These are phyloP conservation scores for Tolypocladium capitatum DNA, from an alignment of 2,329 filamentous ascomycete genomes.

Conservation along the genomic window DNA sequence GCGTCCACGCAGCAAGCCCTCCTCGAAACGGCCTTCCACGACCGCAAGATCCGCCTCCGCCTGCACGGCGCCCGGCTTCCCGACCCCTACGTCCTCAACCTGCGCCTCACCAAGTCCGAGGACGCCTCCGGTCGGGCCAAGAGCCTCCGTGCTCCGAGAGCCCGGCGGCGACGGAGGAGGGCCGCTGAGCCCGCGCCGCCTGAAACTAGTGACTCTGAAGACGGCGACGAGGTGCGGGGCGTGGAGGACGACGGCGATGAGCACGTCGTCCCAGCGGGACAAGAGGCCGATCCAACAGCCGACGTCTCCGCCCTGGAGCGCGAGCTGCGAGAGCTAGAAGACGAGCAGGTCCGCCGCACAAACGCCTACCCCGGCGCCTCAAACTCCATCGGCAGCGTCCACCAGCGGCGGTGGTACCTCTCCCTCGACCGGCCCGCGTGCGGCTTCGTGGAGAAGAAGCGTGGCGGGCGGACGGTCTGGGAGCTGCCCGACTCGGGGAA, in stretches of 20 bases:
- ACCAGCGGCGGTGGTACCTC: constrained; percentile 55
- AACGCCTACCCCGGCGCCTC: constrained; percentile 55
- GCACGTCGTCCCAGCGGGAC: constrained; percentile 8
- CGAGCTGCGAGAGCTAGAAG: constrained; percentile 31
- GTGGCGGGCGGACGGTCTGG: constrained; percentile 7
- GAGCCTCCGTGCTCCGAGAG: constrained; percentile 1
- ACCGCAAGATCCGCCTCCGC: constrained; percentile 41
- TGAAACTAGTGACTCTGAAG: constrained; percentile 12
- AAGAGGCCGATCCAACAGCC: constrained; percentile 3
- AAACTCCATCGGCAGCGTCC: constrained; percentile 53
- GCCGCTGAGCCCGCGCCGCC: constrained; percentile 3
- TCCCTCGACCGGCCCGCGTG: constrained; percentile 45
- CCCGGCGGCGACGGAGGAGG: not conserved
- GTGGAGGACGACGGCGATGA: constrained; percentile 5
- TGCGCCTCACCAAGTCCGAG: constrained; percentile 36
- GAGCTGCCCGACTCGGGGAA: not conserved
- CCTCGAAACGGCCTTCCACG: constrained; percentile 36
- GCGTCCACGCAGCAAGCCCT: constrained; percentile 28
- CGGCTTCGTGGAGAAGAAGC: constrained; percentile 35
- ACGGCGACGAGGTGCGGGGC: constrained; percentile 3
- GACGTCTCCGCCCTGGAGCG: constrained; percentile 22
- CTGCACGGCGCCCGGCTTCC: constrained; percentile 42
- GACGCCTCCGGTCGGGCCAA: constrained; percentile 20
- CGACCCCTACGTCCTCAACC: constrained; percentile 36
- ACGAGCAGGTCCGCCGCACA: constrained; percentile 39